A percentile compares a stretch with the other conserved stretches of the same genome.
Conservation (phyloP, 176 grass and related monocot genomes). For the Lolium rigidum region DNA sequence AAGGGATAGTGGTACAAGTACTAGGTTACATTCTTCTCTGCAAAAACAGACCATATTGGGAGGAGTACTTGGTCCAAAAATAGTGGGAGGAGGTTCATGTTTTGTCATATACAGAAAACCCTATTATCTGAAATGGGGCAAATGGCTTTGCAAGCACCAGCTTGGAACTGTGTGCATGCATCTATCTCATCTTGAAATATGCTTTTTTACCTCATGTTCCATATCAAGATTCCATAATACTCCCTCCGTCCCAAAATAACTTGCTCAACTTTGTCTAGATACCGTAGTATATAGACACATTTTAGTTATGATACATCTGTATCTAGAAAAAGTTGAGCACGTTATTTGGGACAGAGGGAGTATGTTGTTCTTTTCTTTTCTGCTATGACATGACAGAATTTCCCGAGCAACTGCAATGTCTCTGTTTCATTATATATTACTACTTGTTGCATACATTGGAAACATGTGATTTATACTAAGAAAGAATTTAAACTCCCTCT, state of each 20-base stretch:
- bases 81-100: constrained; percentile 8
- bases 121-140: constrained; percentile 2
- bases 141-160: constrained; percentile 24
- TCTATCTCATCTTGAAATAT: constrained; percentile 14
- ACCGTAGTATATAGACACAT: too few relatives aligned
- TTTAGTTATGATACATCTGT: too few relatives aligned
- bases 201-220: constrained; percentile 24
- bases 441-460: constrained; percentile 27
- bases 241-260: too few relatives aligned
- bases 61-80: neutral
- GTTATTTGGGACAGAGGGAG: too few relatives aligned
- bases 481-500: constrained; percentile 34
- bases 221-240: neutral
- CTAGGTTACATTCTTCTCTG: neutral
- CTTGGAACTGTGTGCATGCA: constrained; percentile 13
- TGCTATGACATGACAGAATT: neutral
- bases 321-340: too few relatives aligned
- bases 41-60: neutral
- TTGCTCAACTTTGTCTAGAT: too few relatives aligned
- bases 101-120: neutral
- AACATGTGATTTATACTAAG: constrained; percentile 31
- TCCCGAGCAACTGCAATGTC: constrained; percentile 20
- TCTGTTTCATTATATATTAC: constrained; percentile 24
- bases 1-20: constrained; percentile 11
- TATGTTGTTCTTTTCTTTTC: constrained; percentile 37